Base-by-base conservation (phyloP, 257 asterid species). In the Solanum dulcamara region DNA sequence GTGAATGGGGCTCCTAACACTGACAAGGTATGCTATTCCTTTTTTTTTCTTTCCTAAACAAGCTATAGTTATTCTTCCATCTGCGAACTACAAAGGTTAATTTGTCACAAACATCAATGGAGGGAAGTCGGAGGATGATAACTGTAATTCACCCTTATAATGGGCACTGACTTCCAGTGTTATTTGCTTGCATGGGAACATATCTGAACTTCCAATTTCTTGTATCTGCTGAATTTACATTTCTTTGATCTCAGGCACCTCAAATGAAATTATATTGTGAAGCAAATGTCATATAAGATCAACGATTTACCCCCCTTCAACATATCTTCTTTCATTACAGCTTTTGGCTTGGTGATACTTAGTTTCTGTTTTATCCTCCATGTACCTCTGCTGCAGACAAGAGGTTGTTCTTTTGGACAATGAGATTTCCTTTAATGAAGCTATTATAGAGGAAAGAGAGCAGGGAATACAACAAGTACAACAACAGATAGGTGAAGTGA, bases 401-500 rank as follows among this genome's bases (percentile, higher is more conserved):
- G 97, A 95, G 86, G 92, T 95, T 85, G 28, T 95, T 86, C 89
- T 94, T 83, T 88, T 95, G 90, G 99, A 96, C 92, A 96, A 93
- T 86, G 98, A 96, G 86, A 94, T 96, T 85, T 80, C 98, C 84
- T 96, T 93, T 90, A 96, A 96, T 68, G 98, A 96, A 88, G 98
- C 98, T 83, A 93, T 95, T 81, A 94, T 96, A 88, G 98, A 96
- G 90, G 99, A 96, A 90, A 90, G 98, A 55, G 98, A 95, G 11
- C 99, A 91, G 83, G 99, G 99, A 5, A 93, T 96, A 89, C 92
- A 96, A 77, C 98, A 96, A 90, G 95, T 96, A 67, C 97, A 95
- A 68, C 97, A 96, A 71, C 98, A 95, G 90, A 96, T 96, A 80
- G 98, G 98, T 44, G 98, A 96, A 94, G 99, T 96, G 74, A 95